Evolutionary conservation across 1,139 yeast species (phyloP), one percentile per base, ranked within the genome.

Genomic region (Hemisphaericaspora lyxosophila): DNA sequence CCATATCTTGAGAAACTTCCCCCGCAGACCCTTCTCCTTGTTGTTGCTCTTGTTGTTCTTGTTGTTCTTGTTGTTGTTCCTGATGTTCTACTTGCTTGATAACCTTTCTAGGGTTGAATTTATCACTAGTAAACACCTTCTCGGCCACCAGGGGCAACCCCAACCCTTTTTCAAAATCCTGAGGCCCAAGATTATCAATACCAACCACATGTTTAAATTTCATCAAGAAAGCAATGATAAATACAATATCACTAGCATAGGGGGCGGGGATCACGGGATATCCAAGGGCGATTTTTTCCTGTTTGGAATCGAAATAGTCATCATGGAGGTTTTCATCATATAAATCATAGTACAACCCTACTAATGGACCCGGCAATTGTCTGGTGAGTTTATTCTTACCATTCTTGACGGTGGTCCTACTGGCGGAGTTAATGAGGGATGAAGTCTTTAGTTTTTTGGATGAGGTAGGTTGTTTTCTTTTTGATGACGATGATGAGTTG

Each of bases 161-260:
- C 30, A 77, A 55, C 1, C 82, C 82, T 16, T 58, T 53, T 48
- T 77, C 82, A 24, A 78, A 60, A 47, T 73, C 78, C 42, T 69
- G 73, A 9, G 81, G 80, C 1, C 68, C 63, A 9, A 60, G 19
- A 20, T 38, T 33, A 17, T 40, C 41, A 6, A 42, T 36, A 24
- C 62, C 59, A 18, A 63, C 60, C 8, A 74, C 42, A 26, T 59
- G 58, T 38, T 55, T 58, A 46, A 76, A 78, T 47, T 72, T 75
- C 35, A 62, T 61, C 25, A 75, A 52, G 41, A 68, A 78, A 6
- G 73, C 58, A 44, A 75, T 55, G 4, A 78, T 53, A 39, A 54
- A 62, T 17, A 73, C 44, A 12, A 77, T 62, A 45, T 74, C 78
- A 26, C 60, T 60, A 0, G 79, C 82, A 47, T 66, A 70, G 2